phyloP scores from a whole-genome alignment of 1,139 yeast species.

The Geotrichum restrictum region DNA sequence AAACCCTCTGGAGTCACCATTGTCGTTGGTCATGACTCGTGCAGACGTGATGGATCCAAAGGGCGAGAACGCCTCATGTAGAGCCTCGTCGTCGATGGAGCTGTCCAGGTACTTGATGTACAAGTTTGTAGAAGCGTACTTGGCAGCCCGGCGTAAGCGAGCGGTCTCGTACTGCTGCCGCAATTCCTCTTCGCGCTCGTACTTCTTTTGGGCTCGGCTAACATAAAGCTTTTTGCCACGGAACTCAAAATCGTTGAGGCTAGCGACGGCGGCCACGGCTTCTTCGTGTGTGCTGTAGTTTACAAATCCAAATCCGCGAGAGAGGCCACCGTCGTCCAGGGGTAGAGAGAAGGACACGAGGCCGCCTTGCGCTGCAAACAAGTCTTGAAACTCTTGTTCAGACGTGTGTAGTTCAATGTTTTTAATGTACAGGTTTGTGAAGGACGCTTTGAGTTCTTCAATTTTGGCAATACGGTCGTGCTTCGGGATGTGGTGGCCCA shows the following conservation, averaged over 20 bases:
- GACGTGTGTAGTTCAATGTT: conserved; percentile 51
- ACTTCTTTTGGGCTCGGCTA: conserved; percentile 98
- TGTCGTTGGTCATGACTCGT: conserved; percentile 92
- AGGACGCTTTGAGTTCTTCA: conserved; percentile 77
- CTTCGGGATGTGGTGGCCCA: conserved; percentile 80
- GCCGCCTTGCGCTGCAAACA: conserved; percentile 71
- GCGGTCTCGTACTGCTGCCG: conserved; percentile 92
- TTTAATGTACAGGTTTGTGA: conserved; percentile 82
- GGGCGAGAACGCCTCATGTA: conserved; percentile 87
- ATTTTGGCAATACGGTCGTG: conserved; percentile 82
- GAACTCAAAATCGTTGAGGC: conserved; percentile 80
- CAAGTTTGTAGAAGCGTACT: conserved; percentile 96
- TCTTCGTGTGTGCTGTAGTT: conserved; percentile 83
- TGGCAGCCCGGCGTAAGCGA: conserved; percentile 85
- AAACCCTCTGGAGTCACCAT: conserved; percentile 94
- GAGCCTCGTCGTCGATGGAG: conserved; percentile 81
- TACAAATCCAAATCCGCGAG: conserved; percentile 94
- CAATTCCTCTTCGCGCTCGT: conserved; percentile 95
- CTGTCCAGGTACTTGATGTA: conserved; percentile 97
- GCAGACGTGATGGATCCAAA: conserved; percentile 95
- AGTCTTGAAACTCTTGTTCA: conserved; percentile 54
- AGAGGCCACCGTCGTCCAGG: conserved; percentile 80
- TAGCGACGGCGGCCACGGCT: conserved; percentile 90
- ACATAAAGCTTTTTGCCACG: conserved; percentile 85
- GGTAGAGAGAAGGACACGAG: conserved; percentile 83